A percentile compares a stretch with the other conserved stretches of the same genome.
Evolutionary conservation across 768 basidiomycete species (phyloP).

Genomic region (Mycena maculata): DNA sequence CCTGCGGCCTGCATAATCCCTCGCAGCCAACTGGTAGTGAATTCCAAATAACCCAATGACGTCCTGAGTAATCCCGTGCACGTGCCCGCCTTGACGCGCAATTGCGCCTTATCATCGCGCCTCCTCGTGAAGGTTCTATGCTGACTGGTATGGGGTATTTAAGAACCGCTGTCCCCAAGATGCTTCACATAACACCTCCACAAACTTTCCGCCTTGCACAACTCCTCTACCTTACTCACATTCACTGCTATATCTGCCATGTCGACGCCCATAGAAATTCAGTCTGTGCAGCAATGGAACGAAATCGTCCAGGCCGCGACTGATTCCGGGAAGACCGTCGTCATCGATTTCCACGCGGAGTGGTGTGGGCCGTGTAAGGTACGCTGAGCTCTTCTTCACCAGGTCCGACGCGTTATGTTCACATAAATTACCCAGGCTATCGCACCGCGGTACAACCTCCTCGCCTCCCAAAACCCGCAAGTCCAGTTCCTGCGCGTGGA

Average conservation of each 20-base stretch:
- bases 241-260: conserved; percentile 10
- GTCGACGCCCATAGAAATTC: conserved; percentile 36
- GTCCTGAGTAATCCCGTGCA: not conserved
- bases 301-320: conserved; percentile 31
- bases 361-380: conserved; percentile 40
- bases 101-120: conserved; percentile 9
- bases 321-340: conserved; percentile 29
- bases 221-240: not conserved
- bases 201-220: not conserved
- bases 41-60: not conserved
- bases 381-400: not conserved
- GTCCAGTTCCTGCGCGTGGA: conserved; percentile 39
- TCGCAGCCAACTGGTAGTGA: too few relatives aligned
- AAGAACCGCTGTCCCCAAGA: not conserved
- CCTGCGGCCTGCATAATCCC: too few relatives aligned
- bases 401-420: not conserved
- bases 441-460: conserved; percentile 34
- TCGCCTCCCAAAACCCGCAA: conserved; percentile 35
- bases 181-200: not conserved
- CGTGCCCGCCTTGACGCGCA: conserved; percentile 8
- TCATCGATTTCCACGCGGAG: conserved; percentile 35
- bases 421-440: conserved; percentile 22
- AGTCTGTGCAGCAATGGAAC: conserved; percentile 37
- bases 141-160: conserved; percentile 19
- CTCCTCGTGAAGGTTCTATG: conserved; percentile 23